A percentile compares a stretch with the other conserved stretches of the same genome.
phyloP scores from a whole-genome alignment of 768 basidiomycete species.

The Amanita inopinata region DNA sequence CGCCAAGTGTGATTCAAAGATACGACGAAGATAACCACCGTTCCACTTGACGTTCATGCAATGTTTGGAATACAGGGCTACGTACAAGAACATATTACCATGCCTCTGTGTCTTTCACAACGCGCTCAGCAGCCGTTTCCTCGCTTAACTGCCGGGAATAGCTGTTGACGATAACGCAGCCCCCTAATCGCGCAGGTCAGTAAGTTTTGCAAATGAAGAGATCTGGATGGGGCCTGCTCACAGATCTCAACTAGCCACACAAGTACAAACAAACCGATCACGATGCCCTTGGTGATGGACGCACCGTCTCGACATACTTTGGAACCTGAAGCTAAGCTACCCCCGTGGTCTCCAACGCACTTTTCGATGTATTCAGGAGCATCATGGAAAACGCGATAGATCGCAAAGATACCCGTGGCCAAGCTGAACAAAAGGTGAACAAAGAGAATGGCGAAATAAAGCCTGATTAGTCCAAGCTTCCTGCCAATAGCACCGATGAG shows the following conservation, averaged over 20 bases:
- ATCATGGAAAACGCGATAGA: constrained; percentile 34
- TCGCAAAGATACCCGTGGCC: constrained; percentile 32
- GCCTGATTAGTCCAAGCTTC: constrained; percentile 29
- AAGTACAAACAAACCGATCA: constrained; percentile 31
- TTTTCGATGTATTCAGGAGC: constrained; percentile 26
- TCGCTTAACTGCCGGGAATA: constrained; percentile 37
- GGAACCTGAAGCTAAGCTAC: constrained; percentile 19
- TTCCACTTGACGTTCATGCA: no score
- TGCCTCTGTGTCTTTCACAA: constrained; percentile 34
- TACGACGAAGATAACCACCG: no score
- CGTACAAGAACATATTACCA: constrained; percentile 21
- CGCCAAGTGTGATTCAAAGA: not conserved
- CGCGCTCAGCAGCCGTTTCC: constrained; percentile 27
- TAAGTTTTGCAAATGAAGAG: constrained; percentile 3
- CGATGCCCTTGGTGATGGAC: constrained; percentile 30
- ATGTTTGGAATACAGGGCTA: not conserved
- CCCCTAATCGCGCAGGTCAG: constrained; percentile 22
- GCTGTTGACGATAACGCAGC: constrained; percentile 34
- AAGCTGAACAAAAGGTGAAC: constrained; percentile 36
- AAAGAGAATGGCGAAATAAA: constrained; percentile 33
- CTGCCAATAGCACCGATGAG: constrained; percentile 33
- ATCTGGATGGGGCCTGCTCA: constrained; percentile 17
- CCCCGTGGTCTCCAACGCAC: constrained; percentile 25
- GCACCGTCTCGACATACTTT: constrained; percentile 29
- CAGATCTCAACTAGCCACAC: constrained; percentile 41